These are phyloP conservation scores for Lentinula sp. DNA, from an alignment of 768 basidiomycete species.

Conservation along the genomic window DNA sequence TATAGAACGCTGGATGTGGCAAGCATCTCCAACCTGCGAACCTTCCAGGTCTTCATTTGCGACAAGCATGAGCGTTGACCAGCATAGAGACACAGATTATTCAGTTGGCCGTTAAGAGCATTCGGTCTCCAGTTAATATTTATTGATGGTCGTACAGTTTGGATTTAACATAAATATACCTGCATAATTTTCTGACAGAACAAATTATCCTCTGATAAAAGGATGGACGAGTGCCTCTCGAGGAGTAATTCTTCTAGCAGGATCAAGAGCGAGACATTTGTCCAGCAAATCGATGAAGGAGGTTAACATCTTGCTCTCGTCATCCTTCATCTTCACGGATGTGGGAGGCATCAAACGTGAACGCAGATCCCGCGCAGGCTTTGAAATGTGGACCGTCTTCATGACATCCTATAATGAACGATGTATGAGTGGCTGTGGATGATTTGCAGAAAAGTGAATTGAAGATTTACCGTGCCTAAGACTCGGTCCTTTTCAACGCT, in stretches of 20 bases:
- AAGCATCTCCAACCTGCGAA: too few relatives aligned
- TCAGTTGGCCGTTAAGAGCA: too few relatives aligned
- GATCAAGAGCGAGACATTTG: constrained; percentile 85
- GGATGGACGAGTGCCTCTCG: constrained; percentile 85
- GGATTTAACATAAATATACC: too few relatives aligned
- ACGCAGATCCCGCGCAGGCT: constrained; percentile 76
- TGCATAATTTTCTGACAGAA: too few relatives aligned
- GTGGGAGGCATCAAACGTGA: constrained; percentile 77
- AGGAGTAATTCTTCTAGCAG: constrained; percentile 80
- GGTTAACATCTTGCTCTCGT: constrained; percentile 73
- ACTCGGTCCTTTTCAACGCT: constrained; percentile 80
- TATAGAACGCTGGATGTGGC: too few relatives aligned
- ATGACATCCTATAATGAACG: constrained; percentile 58
- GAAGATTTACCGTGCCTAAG: constrained; percentile 70
- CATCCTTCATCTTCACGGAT: constrained; percentile 77
- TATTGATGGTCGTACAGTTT: too few relatives aligned
- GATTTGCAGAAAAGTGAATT: not conserved
- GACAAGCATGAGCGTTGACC: too few relatives aligned
- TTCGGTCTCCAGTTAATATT: too few relatives aligned
- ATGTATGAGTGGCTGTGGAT: constrained; percentile 14
- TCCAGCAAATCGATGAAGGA: constrained; percentile 89
- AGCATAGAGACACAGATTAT: too few relatives aligned
- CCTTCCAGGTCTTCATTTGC: too few relatives aligned
- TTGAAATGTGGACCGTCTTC: constrained; percentile 76
- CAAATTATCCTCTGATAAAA: constrained; percentile 43